phyloP scores from a whole-genome alignment of 1,139 yeast species.

The Magnusiomyces suaveolens region DNA sequence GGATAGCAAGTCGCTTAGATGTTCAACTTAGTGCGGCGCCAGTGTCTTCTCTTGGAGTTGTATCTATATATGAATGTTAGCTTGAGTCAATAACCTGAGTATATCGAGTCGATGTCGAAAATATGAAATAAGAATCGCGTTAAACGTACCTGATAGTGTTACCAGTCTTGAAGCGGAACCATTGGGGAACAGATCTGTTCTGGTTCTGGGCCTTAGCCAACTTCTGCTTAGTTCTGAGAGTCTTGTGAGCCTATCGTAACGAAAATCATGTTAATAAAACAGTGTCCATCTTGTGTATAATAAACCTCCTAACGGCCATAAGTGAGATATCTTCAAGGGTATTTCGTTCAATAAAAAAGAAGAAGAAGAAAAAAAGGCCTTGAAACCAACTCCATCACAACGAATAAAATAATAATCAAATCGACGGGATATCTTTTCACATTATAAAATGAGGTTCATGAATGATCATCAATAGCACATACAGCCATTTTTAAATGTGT shows the following conservation, averaged over 20 bases:
- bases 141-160: slow-evolving; percentile 65
- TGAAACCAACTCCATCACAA: background rate
- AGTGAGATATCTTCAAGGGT: background rate
- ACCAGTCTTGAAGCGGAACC: slow-evolving; percentile 98
- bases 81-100: background rate
- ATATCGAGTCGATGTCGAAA: background rate
- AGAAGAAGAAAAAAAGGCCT: too few species aligned
- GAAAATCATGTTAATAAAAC: background rate
- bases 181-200: slow-evolving; percentile 99
- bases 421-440: background rate
- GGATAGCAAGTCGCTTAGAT: slow-evolving; percentile 45
- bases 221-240: slow-evolving; percentile 97
- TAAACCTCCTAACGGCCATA: background rate
- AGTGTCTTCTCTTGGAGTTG: slow-evolving; percentile 99
- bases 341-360: background rate
- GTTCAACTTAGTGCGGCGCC: slow-evolving; percentile 99
- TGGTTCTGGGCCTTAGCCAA: slow-evolving; percentile 98
- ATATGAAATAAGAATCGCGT: background rate
- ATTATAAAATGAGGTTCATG: background rate
- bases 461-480: slow-evolving; percentile 4
- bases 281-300: background rate
- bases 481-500: slow-evolving; percentile 14
- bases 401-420: background rate
- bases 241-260: slow-evolving; percentile 63
- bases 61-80: slow-evolving; percentile 36